phyloP scores from a whole-genome alignment of 495 filamentous ascomycete genomes.

The Penicillium pulvis region DNA sequence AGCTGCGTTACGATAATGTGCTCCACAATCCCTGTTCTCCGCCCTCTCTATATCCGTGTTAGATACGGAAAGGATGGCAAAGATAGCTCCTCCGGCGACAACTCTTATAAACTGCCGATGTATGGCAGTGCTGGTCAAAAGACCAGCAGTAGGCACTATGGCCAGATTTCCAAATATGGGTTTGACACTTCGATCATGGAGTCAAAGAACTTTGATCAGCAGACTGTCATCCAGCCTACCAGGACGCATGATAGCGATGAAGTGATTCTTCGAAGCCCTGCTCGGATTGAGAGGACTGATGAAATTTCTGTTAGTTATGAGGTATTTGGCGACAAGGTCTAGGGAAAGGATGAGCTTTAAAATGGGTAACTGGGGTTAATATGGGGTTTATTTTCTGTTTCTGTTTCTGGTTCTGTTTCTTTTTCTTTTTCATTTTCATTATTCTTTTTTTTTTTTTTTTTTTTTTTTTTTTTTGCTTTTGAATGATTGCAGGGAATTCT shows the following conservation, averaged over 20 bases:
- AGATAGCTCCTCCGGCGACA: conserved; percentile 16
- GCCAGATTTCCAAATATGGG: conserved; percentile 11
- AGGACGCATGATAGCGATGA: conserved; percentile 22
- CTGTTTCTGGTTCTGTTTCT: neutral
- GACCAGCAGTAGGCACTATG: conserved; percentile 11
- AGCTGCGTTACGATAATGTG: conserved; percentile 33
- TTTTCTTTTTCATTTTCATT: too few species aligned
- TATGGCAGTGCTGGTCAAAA: conserved; percentile 22
- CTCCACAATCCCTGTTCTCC: conserved; percentile 30
- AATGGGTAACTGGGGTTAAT: neutral
- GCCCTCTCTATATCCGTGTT: conserved; percentile 29
- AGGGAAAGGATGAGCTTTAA: neutral
- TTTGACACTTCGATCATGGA: conserved; percentile 10
- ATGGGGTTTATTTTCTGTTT: neutral
- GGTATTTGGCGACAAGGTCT: conserved; percentile 10
- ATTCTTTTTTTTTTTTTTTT: neutral
- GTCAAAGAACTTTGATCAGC: conserved; percentile 4
- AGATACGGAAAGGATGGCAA: conserved; percentile 29
- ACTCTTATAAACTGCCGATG: conserved; percentile 28
- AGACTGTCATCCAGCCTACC: conserved; percentile 9
- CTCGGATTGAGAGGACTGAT: conserved; percentile 29
- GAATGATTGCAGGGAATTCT: too few species aligned
- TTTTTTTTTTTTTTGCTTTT: too few species aligned
- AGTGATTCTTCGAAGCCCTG: conserved; percentile 22
- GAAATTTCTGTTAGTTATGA: conserved; percentile 29